These are phyloP conservation scores for Lizonia empirigonia DNA, from an alignment of 2,329 filamentous ascomycete species.

Conservation along the genomic window DNA sequence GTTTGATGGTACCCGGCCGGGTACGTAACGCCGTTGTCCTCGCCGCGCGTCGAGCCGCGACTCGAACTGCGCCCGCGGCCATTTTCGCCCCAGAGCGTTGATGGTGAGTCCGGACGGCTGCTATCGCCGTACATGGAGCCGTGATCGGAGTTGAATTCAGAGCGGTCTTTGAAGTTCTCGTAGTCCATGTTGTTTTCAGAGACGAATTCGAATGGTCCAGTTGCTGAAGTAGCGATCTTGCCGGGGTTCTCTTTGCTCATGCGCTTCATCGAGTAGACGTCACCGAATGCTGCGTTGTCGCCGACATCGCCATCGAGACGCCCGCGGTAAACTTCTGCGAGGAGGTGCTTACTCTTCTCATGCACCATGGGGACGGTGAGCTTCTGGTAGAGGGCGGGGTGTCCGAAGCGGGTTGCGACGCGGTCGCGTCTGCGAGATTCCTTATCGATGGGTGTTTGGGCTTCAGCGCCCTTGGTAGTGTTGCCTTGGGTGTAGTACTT, in stretches of 20 bases:
- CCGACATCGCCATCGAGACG: constrained; percentile 67
- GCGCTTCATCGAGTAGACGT: constrained; percentile 78
- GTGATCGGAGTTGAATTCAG: constrained; percentile 85
- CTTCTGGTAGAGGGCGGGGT: constrained; percentile 87
- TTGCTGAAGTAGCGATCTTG: constrained; percentile 47
- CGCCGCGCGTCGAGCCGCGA: constrained; percentile 33
- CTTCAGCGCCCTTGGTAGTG: constrained; percentile 57
- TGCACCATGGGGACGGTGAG: constrained; percentile 96
- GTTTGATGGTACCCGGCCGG: constrained; percentile 57
- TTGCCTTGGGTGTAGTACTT: constrained; percentile 77
- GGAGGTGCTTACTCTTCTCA: constrained; percentile 82
- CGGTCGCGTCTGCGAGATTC: constrained; percentile 63
- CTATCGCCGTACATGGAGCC: constrained; percentile 65
- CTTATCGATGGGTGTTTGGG: constrained; percentile 48
- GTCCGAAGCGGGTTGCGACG: constrained; percentile 77
- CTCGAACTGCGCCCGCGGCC: constrained; percentile 32
- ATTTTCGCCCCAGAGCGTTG: constrained; percentile 28
- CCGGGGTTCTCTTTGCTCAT: constrained; percentile 70
- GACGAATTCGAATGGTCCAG: constrained; percentile 81
- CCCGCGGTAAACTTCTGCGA: constrained; percentile 85
- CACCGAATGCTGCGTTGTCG: constrained; percentile 75
- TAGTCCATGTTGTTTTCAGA: constrained; percentile 87
- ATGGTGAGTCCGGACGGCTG: constrained; percentile 65
- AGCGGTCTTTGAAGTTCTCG: constrained; percentile 86
- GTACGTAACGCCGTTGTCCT: constrained; percentile 50